Evolutionary conservation across 1,284 basidiomycete species (phyloP), one percentile per base, ranked within the genome.

Genomic region (Boletus sp.): DNA sequence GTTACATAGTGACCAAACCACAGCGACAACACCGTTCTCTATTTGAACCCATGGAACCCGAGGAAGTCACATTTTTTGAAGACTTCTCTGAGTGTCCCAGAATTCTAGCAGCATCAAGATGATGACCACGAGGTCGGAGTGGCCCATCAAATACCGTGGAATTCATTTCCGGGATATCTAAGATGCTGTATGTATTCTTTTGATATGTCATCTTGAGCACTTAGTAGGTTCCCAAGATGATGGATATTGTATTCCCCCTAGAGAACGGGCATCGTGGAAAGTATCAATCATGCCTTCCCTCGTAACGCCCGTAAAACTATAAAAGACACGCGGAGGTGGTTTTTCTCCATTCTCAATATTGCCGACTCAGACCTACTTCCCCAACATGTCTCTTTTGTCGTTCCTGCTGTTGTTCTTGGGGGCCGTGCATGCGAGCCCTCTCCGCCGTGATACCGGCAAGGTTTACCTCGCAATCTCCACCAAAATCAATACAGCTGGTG

Each of bases 381-480:
- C 35, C 35, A 58, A 46, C 31, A 55, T 45, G 37, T 53, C 57
- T 13, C 43, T 39, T 15, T 15, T 48, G 12, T 31, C 9, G 4
- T 49, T 51, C n/a, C 12, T 51, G 6, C 27, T 51, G 27, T 49
- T 49, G 8, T 50, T 24, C 43, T 48, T 48, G 39, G 13, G 42
- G 7, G n/a, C 6, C n/a, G 43, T 22, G 27, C 13, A 50, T 22
- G 59, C 60, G 18, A 55, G 42, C 31, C 55, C 57, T 43, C 42
- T 51, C 50, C 29, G n/a, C 13, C 50, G 50, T n/a, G 49, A 59
- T 50, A 49, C 57, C 5, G 46, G 53, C 24, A 69, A 51, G 50
- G 18, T 8, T 29, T 60, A 39, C 9, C 62, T 70, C 31, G 29
- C 36, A 4, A 59, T 70, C 24, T 39, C 56, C 7, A 51, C 59